Base-by-base conservation (phyloP, 1,139 yeast species). In the Candida sp. region DNA sequence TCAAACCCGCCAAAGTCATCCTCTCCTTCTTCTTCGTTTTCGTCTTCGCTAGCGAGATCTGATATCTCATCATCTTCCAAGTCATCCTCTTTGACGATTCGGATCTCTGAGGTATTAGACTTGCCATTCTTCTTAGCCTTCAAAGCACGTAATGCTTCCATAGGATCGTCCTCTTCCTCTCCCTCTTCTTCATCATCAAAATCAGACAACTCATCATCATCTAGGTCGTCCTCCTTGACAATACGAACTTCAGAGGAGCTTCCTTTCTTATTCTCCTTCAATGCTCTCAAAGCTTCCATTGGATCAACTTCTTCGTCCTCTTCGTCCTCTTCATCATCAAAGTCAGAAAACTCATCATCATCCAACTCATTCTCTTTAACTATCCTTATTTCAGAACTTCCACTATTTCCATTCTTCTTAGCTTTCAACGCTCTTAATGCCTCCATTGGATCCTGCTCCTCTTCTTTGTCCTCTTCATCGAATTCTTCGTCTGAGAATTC, bases 391-490 rank as follows among this genome's bases (percentile, higher is more conserved):
- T 51, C 43, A 4, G 44, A 50, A 43, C 56, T 60, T 2, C 30
- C 54, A 51, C 41, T 68, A 69, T 56, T 75, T 8, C 44, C 43
- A 31, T 48, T 51, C 11, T 33, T 44, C 44, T 62, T 62, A 2
- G 54, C 65, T 42, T 66, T 66, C 28, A 69, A 53, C 41, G 58
- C 62, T 39, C 54, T 60, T 44, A 69, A 58, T 25, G 61, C 62
- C 34, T 57, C 67, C 54, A 67, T 47, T 7, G 70, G 69, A 44
- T 67, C 67, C 40, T 62, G 63, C n/a, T 58, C 65, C 12, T 47
- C 48, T 59, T 34, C 38, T 73, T 77, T 69, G 73, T 64, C 2
- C 81, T 77, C 50, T 74, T 67, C 25, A 50, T 51, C 7, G 43
- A 32, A 32, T 9, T 33, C 35, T 22, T 33, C 35, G 9, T 34